Conservation (phyloP, 2,329 filamentous ascomycete species). For the Lasiodiplodia gonubiensis region DNA sequence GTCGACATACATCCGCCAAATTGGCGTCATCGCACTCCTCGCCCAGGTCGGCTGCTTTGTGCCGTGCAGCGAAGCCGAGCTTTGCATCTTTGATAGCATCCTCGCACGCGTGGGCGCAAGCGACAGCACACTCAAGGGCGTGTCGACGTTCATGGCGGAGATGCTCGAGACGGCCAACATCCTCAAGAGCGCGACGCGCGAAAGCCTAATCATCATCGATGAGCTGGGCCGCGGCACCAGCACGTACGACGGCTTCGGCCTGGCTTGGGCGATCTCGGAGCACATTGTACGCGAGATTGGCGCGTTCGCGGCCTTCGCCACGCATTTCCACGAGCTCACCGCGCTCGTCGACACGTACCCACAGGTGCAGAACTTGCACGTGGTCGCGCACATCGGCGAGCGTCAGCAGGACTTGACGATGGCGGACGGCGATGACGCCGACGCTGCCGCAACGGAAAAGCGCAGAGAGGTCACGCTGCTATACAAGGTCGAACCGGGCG, state of each 20-base stretch:
- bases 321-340: slow-evolving; percentile 97
- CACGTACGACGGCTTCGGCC: slow-evolving; percentile 96
- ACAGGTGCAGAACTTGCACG: slow-evolving; percentile 91
- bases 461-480: slow-evolving; percentile 84
- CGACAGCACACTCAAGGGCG: slow-evolving; percentile 95
- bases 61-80: slow-evolving; percentile 84
- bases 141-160: slow-evolving; percentile 99
- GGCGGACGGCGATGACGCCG: slow-evolving; percentile 50
- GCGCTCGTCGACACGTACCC: slow-evolving; percentile 85
- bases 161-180: slow-evolving; percentile 99
- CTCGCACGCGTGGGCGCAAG: slow-evolving; percentile 94
- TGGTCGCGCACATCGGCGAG: slow-evolving; percentile 86
- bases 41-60: slow-evolving; percentile 97
- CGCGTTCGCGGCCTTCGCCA: slow-evolving; percentile 93
- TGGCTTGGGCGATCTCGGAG: slow-evolving; percentile 99
- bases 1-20: slow-evolving; percentile 96
- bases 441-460: slow-evolving; percentile 41
- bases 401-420: slow-evolving; percentile 35
- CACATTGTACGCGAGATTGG: slow-evolving; percentile 96
- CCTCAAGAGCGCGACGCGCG: slow-evolving; percentile 91
- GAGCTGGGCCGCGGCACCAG: slow-evolving; percentile 95
- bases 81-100: slow-evolving; percentile 96
- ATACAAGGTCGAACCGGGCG: slow-evolving; percentile 94
- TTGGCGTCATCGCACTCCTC: slow-evolving; percentile 96
- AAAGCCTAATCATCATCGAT: slow-evolving; percentile 98